These are phyloP conservation scores for Batkoa obscura DNA, from an alignment of 371 early-diverging fungal genomes.

Conservation along the genomic window DNA sequence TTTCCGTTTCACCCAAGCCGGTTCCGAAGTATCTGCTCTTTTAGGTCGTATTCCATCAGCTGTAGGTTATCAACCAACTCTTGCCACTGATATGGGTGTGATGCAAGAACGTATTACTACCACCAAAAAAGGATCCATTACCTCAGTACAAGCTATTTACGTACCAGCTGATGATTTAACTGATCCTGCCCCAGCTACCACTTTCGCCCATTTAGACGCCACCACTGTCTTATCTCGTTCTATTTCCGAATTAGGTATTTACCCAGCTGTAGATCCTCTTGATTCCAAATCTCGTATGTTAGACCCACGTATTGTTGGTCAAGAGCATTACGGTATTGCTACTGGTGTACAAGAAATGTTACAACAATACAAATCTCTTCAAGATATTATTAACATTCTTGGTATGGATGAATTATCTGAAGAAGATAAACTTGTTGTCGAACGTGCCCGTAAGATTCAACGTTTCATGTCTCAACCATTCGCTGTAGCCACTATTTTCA, in stretches of 20 bases:
- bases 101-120: slow-evolving; percentile 99
- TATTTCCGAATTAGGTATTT: slow-evolving; percentile 96
- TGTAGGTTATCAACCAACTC: slow-evolving; percentile 97
- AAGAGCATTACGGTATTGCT: slow-evolving; percentile 89
- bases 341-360: slow-evolving; percentile 88
- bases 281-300: slow-evolving; percentile 96
- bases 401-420: slow-evolving; percentile 96
- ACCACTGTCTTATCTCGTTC: slow-evolving; percentile 96
- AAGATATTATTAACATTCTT: slow-evolving; percentile 95
- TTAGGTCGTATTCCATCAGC: slow-evolving; percentile 98
- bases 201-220: slow-evolving; percentile 97
- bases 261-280: slow-evolving; percentile 97
- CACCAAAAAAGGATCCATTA: slow-evolving; percentile 98
- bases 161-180: slow-evolving; percentile 99
- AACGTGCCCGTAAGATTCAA: slow-evolving; percentile 88
- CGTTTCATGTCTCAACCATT: slow-evolving; percentile 97
- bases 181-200: slow-evolving; percentile 97
- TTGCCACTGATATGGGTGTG: slow-evolving; percentile 43
- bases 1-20: slow-evolving; percentile 93
- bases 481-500: slow-evolving; percentile 92
- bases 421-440: slow-evolving; percentile 94
- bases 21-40: slow-evolving; percentile 91
- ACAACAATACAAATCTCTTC: slow-evolving; percentile 93
- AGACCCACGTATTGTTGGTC: slow-evolving; percentile 91
- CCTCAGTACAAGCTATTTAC: slow-evolving; percentile 95